Percentiles rank a stretch among this genome's conserved stretches.
Conservation (phyloP, 2,329 filamentous ascomycete species). For the Cytospora schulzeri region DNA sequence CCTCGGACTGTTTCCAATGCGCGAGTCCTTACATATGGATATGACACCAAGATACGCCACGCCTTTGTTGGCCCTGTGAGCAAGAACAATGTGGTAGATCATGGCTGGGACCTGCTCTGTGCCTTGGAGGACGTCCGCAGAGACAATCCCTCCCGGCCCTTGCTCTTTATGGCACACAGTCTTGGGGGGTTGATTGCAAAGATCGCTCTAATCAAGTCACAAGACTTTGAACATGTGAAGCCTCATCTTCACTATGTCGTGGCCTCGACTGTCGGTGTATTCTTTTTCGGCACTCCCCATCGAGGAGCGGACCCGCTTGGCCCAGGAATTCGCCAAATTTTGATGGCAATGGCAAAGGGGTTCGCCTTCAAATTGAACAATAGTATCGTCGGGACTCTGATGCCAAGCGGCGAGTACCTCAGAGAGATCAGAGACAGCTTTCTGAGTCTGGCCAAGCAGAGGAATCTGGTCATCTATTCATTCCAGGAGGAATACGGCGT, state of each 20-base stretch:
- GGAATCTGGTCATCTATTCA: conserved; percentile 39
- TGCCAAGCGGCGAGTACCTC: conserved; percentile 39
- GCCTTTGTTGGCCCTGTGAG: conserved; percentile 30
- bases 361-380: conserved; percentile 32
- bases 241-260: conserved; percentile 27
- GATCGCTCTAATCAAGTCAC: neutral
- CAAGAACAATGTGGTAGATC: conserved; percentile 37
- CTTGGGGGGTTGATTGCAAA: conserved; percentile 38
- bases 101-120: conserved; percentile 39
- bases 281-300: conserved; percentile 42
- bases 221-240: neutral
- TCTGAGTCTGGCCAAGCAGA: conserved; percentile 33
- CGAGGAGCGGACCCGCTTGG: conserved; percentile 32
- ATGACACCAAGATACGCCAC: conserved; percentile 36
- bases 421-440: conserved; percentile 38
- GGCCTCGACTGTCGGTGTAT: conserved; percentile 32
- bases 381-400: conserved; percentile 38
- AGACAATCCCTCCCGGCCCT: conserved; percentile 27
- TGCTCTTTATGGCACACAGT: conserved; percentile 39
- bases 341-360: conserved; percentile 19
- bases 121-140: conserved; percentile 37
- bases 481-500: conserved; percentile 34
- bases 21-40: conserved; percentile 36
- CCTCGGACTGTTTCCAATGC: conserved; percentile 30
- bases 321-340: conserved; percentile 29